phyloP scores from a whole-genome alignment of 2,329 filamentous ascomycete genomes.

The Pseudogymnoascus sp. region DNA sequence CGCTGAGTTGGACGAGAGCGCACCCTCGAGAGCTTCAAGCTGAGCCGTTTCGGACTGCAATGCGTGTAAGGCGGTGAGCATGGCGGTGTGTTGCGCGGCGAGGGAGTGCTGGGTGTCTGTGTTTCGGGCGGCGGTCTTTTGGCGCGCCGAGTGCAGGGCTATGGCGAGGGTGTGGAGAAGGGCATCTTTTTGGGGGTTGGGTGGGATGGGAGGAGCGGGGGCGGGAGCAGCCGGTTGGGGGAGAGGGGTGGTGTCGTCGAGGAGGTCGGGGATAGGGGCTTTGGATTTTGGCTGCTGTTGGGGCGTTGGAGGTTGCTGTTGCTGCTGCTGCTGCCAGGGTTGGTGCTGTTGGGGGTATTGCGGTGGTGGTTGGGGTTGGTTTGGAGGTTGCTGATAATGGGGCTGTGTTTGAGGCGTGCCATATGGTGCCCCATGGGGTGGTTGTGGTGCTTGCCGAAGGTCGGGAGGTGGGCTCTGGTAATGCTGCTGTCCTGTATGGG shows the following conservation, averaged over 20 bases:
- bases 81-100: constrained; percentile 68
- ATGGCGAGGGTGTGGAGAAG: constrained; percentile 69
- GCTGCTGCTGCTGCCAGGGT: constrained; percentile 23
- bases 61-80: constrained; percentile 58
- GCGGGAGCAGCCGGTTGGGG: constrained; percentile 34
- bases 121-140: constrained; percentile 62
- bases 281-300: constrained; percentile 30
- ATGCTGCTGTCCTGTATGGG: constrained; percentile 20
- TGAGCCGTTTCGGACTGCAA: constrained; percentile 68
- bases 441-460: constrained; percentile 7
- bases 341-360: constrained; percentile 26
- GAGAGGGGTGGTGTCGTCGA: constrained; percentile 43
- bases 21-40: constrained; percentile 60
- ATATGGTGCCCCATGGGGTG: constrained; percentile 12
- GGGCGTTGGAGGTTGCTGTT: constrained; percentile 23
- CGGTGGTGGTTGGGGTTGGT: constrained; percentile 12
- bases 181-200: constrained; percentile 91
- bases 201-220: constrained; percentile 77
- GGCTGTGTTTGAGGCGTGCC: constrained; percentile 12
- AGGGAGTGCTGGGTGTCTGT: constrained; percentile 66
- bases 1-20: constrained; percentile 67
- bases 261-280: constrained; percentile 41
- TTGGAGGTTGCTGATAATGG: constrained; percentile 12
- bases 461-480: constrained; percentile 14
- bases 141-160: constrained; percentile 60